phyloP scores from a whole-genome alignment of 805 yeast species.

The Starmerella etchellsii region DNA sequence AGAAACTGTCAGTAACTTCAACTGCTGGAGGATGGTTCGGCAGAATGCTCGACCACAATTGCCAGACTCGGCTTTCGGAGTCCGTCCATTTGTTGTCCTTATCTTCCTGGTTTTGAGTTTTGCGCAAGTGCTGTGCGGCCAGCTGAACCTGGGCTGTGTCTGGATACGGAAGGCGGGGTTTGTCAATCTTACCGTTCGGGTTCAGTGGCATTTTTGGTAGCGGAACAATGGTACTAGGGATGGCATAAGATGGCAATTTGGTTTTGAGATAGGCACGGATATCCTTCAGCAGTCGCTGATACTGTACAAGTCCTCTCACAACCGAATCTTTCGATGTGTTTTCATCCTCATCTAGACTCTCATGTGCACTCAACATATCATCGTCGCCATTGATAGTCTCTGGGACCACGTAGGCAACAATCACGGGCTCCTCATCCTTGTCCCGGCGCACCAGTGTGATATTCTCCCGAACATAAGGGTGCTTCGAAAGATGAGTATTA shows the following conservation, averaged over 20 bases:
- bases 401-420: constrained; percentile 87
- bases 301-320: constrained; percentile 65
- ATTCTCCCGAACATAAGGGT: constrained; percentile 83
- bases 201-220: constrained; percentile 76
- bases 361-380: constrained; percentile 31
- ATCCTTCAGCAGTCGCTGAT: constrained; percentile 64
- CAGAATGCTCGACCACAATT: constrained; percentile 72
- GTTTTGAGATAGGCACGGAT: constrained; percentile 72
- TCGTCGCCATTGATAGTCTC: constrained; percentile 40
- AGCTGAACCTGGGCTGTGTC: constrained; percentile 70
- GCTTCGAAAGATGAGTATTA: constrained; percentile 92
- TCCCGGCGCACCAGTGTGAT: constrained; percentile 84
- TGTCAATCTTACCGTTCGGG: constrained; percentile 97
- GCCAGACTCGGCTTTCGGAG: constrained; percentile 56
- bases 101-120: constrained; percentile 25
- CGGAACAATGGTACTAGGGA: constrained; percentile 86
- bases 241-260: constrained; percentile 83
- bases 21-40: constrained; percentile 76
- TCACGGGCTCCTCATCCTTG: constrained; percentile 80
- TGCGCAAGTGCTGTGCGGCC: constrained; percentile 42
- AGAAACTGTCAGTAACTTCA: constrained; percentile 74
- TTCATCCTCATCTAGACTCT: constrained; percentile 31
- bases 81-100: constrained; percentile 38
- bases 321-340: constrained; percentile 38
- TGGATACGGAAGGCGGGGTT: constrained; percentile 93